A percentile compares a stretch with the other conserved stretches of the same genome.
Conservation (phyloP, 371 early-diverging fungal species). For the Syncephalastrum sp. region DNA sequence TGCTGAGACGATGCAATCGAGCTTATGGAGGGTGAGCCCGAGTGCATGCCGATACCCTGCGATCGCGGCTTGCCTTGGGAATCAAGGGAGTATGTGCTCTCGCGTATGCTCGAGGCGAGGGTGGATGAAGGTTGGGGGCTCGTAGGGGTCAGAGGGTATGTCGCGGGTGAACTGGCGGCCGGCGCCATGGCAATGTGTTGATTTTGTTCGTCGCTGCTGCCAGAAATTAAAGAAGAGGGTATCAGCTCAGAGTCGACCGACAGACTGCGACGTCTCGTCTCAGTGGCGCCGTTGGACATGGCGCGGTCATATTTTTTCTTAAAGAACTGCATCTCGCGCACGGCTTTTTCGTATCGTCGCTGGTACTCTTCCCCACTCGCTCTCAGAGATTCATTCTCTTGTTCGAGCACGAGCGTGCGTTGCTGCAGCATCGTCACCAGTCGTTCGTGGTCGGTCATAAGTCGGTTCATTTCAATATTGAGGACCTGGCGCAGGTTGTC, state of each 20-base stretch:
- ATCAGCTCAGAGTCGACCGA: conserved; percentile 25
- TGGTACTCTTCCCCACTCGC: conserved; percentile 19
- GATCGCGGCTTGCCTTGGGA: not conserved
- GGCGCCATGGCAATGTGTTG: not conserved
- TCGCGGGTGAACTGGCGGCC: conserved; percentile 4
- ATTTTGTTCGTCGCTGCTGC: too few species aligned
- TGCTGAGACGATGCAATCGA: conserved; percentile 11
- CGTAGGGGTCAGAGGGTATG: conserved; percentile 23
- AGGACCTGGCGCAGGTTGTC: conserved; percentile 27
- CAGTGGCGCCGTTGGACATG: conserved; percentile 16
- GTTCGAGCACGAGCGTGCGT: conserved; percentile 31
- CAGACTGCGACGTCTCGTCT: conserved; percentile 20
- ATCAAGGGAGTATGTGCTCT: too few species aligned
- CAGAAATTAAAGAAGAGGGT: too few species aligned
- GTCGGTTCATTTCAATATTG: conserved; percentile 24
- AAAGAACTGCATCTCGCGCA: conserved; percentile 49
- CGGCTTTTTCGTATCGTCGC: conserved; percentile 45
- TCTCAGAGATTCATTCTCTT: conserved; percentile 32
- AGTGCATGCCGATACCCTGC: conserved; percentile 10
- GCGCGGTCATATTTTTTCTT: conserved; percentile 39
- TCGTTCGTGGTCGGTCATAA: conserved; percentile 31
- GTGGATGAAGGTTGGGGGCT: conserved; percentile 31
- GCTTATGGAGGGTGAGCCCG: conserved; percentile 19
- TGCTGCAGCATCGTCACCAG: conserved; percentile 33
- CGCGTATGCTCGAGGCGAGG: conserved; percentile 1